Evolutionary conservation across 2,329 filamentous ascomycete species (phyloP).

Genomic region (Talaromyces sp.): DNA sequence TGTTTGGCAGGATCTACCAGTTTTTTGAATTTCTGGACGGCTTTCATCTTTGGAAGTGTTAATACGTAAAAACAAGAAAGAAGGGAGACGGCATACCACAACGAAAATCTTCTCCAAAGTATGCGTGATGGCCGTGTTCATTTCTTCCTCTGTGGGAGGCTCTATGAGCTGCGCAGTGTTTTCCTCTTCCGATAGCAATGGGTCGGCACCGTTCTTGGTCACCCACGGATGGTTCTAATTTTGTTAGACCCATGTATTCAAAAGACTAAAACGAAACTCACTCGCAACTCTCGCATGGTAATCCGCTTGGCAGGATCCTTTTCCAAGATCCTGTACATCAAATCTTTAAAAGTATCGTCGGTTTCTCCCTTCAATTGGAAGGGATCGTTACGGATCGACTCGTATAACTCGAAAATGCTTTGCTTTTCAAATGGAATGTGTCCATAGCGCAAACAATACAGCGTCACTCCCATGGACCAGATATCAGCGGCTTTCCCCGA

Average conservation of each 20-base stretch:
- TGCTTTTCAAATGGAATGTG: conserved; percentile 76
- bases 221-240: conserved; percentile 85
- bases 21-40: conserved; percentile 80
- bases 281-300: conserved; percentile 72
- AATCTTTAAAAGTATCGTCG: conserved; percentile 63
- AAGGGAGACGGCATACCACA: conserved; percentile 50
- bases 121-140: conserved; percentile 82
- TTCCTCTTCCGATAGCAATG: conserved; percentile 71
- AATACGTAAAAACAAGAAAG: neutral
- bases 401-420: conserved; percentile 78
- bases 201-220: conserved; percentile 70
- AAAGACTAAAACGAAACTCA: conserved; percentile 42
- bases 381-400: conserved; percentile 72
- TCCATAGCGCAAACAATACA: conserved; percentile 89
- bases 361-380: conserved; percentile 58
- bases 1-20: conserved; percentile 57
- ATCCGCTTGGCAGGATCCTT: conserved; percentile 83
- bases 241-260: conserved; percentile 9
- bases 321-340: conserved; percentile 69
- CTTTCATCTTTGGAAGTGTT: conserved; percentile 63
- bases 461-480: conserved; percentile 95
- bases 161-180: conserved; percentile 79
- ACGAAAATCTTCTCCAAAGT: conserved; percentile 82
- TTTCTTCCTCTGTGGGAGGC: conserved; percentile 80
- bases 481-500: conserved; percentile 88